A percentile compares a stretch with the other conserved stretches of the same genome.
phyloP scores from a whole-genome alignment of 768 basidiomycete genomes.

The Harrya chromipes region DNA sequence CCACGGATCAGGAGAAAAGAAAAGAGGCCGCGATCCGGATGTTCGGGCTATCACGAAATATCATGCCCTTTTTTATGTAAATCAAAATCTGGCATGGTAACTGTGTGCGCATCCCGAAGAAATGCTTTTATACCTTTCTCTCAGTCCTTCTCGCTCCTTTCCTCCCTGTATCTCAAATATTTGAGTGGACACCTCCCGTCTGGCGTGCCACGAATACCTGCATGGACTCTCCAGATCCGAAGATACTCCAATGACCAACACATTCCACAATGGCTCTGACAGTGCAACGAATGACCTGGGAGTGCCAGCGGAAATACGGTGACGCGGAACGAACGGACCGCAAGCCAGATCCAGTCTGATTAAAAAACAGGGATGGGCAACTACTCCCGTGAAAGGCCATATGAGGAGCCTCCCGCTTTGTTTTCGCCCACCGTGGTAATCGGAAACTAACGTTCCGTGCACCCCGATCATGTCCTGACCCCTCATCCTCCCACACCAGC shows the following conservation, averaged over 20 bases:
- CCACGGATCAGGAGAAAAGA: constrained; percentile 24
- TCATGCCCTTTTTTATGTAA: constrained; percentile 6
- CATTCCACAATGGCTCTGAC: not conserved
- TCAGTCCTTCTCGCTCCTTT: too few species aligned
- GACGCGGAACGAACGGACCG: constrained; percentile 13
- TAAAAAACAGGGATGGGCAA: constrained; percentile 8
- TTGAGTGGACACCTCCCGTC: not conserved
- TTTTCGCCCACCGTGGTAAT: constrained; percentile 20
- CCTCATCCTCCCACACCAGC: not conserved
- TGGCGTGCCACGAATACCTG: too few species aligned
- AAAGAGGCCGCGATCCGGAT: constrained; percentile 7
- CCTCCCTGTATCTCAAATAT: not conserved
- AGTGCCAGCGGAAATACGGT: not conserved
- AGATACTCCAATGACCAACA: constrained; percentile 7
- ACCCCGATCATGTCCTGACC: constrained; percentile 11
- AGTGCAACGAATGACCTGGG: not conserved
- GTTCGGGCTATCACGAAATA: constrained; percentile 5
- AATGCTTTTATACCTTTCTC: not conserved
- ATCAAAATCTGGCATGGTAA: not conserved
- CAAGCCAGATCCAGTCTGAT: constrained; percentile 18
- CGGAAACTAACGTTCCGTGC: constrained; percentile 15
- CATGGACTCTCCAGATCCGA: constrained; percentile 14
- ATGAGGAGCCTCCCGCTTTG: constrained; percentile 5
- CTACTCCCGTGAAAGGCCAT: constrained; percentile 19
- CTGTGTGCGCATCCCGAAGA: constrained; percentile 3